Conservation (phyloP, 345 rosid genomes). For the Citrus australasica region DNA sequence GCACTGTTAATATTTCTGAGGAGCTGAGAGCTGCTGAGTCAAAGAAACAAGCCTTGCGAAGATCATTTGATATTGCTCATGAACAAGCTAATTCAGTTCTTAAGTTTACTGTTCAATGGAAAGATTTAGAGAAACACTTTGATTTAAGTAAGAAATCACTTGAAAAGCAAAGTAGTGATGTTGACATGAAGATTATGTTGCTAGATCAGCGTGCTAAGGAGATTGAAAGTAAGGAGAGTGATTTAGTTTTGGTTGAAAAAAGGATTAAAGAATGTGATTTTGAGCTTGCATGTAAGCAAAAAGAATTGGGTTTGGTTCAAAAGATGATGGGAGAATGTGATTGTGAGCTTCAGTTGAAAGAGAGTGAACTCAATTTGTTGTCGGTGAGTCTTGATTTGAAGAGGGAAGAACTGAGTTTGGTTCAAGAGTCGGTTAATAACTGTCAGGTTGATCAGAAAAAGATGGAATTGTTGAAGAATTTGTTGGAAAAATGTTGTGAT, state of each 20-base stretch:
- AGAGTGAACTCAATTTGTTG: too few relatives aligned
- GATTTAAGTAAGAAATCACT: background rate
- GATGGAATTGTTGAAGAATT: too few relatives aligned
- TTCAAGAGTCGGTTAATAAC: too few relatives aligned
- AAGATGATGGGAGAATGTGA: background rate
- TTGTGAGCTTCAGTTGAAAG: too few relatives aligned
- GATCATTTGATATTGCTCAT: background rate
- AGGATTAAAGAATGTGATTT: background rate
- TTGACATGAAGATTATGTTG: background rate
- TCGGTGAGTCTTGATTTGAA: too few relatives aligned
- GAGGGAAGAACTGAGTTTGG: too few relatives aligned
- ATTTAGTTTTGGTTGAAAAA: conserved; percentile 3
- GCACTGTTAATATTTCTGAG: background rate
- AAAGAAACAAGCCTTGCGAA: background rate
- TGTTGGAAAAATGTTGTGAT: background rate
- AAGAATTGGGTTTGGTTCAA: background rate
- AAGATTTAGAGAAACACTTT: background rate
- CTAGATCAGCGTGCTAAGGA: background rate
- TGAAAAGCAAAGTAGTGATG: background rate
- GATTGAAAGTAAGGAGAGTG: background rate
- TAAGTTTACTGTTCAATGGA: background rate
- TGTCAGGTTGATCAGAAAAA: too few relatives aligned
- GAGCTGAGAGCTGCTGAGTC: background rate
- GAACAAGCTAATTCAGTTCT: background rate
- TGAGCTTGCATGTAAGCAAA: conserved; percentile 12